Base-by-base conservation (phyloP, 1,284 basidiomycete species). In the Heterobasidion occidentale region DNA sequence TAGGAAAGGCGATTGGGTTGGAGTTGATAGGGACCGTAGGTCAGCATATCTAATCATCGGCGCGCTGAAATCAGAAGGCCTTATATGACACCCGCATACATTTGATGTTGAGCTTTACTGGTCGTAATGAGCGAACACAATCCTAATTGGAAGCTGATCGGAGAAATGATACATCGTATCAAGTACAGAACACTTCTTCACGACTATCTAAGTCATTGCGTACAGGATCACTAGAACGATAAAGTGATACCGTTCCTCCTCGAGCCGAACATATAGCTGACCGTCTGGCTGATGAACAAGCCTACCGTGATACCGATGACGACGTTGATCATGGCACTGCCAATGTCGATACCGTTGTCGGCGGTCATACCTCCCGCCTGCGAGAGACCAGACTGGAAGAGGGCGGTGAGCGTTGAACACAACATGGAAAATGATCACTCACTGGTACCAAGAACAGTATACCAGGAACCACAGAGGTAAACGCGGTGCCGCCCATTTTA, bases 241-340 rank as follows among this genome's bases (percentile, higher is more conserved):
- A 93, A 93, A 20, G 91, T 80, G 8, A 89, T 89, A 14, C 88
- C 88, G 56, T 85, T 88, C 74, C 92, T 93, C 61, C 87, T 81
- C 15, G 81, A 77, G 9, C 91, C 92, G 63, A 94, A 92, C 64
- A 86, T 88, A 67, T 94, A 94, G 35, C 94, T 90, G 38, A 94
- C 70, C 45, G 91, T 85, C 64, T 91, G 88, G 61, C 88, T 90
- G 76, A 89, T 90, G 73, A 94, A 94, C 46, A 94, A 69, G n/a
- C 92, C 91, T 53, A 93, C 90, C 1, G 90, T 94, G 65, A 94
- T 93, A 56, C 92, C 92, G 62, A 94, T 92, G 1, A 90, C 90
- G 51, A 93, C 90, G 57, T 88, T 82, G 58, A 93, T 90, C 90
- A 92, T 91, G 5, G 87, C 85, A n/a, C 80, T 79, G 60, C 87